phyloP scores from a whole-genome alignment of 495 filamentous ascomycete genomes.

The Aspergillus nanangensis region DNA sequence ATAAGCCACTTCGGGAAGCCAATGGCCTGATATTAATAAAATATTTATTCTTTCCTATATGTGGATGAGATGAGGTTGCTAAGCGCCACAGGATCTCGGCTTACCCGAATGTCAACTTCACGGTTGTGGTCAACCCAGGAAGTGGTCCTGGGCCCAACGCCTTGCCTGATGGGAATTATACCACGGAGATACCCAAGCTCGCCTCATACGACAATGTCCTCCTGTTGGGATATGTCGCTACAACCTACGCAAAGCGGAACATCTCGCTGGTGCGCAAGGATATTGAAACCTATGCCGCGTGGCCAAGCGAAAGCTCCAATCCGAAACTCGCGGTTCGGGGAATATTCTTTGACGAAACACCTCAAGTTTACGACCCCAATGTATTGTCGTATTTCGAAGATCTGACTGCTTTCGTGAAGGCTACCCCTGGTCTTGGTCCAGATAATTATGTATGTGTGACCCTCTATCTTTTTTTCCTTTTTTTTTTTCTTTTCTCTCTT shows the following conservation, averaged over 20 bases:
- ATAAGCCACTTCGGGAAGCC: slow-evolving; percentile 18
- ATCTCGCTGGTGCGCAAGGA: slow-evolving; percentile 35
- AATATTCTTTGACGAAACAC: slow-evolving; percentile 48
- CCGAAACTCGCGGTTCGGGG: slow-evolving; percentile 35
- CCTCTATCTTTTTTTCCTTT: slow-evolving; percentile 6
- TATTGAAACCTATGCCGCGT: slow-evolving; percentile 43
- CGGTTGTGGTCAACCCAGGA: slow-evolving; percentile 51
- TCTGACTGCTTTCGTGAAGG: slow-evolving; percentile 31
- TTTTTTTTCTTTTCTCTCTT: neutral
- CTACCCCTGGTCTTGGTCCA: slow-evolving; percentile 28
- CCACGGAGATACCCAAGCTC: slow-evolving; percentile 40
- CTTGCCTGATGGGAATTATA: slow-evolving; percentile 49
- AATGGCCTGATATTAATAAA: slow-evolving; percentile 13
- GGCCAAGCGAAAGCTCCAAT: slow-evolving; percentile 34
- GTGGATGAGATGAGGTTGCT: slow-evolving; percentile 17
- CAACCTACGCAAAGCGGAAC: slow-evolving; percentile 43
- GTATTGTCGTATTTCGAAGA: slow-evolving; percentile 33
- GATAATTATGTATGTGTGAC: slow-evolving; percentile 34
- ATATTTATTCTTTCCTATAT: slow-evolving; percentile 10
- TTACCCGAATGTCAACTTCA: slow-evolving; percentile 45
- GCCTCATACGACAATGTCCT: slow-evolving; percentile 42
- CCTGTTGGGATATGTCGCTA: slow-evolving; percentile 53
- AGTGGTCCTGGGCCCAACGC: slow-evolving; percentile 46
- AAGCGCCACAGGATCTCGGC: slow-evolving; percentile 33
- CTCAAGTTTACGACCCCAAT: slow-evolving; percentile 32